A percentile compares a stretch with the other conserved stretches of the same genome.
These are phyloP conservation scores for Leishmania braziliensis DNA, from an alignment of 208 protist species.

Conservation along the genomic window DNA sequence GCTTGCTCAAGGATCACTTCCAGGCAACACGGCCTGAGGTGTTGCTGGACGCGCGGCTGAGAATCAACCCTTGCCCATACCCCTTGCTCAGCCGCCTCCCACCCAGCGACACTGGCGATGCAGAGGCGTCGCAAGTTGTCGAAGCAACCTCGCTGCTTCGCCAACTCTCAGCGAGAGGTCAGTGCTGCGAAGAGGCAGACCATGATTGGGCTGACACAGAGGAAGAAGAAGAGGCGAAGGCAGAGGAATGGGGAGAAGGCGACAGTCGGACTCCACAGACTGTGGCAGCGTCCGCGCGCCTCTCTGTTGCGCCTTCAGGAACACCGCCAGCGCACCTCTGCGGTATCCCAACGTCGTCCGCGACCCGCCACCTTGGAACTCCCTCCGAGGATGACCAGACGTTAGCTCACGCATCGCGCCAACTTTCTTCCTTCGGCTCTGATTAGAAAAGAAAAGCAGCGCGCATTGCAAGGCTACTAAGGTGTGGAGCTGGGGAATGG, in stretches of 20 bases:
- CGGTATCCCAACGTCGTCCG: constrained; percentile 14
- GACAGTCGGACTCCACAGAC: not conserved
- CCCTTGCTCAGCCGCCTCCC: not conserved
- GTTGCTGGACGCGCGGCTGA: constrained; percentile 14
- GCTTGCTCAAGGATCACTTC: constrained; percentile 31
- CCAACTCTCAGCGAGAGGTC: not conserved
- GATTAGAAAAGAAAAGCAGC: not conserved
- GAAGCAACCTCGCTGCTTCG: not conserved
- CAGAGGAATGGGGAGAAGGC: not conserved
- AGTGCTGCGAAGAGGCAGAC: constrained; percentile 7
- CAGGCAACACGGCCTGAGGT: constrained; percentile 20
- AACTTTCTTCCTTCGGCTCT: not conserved
- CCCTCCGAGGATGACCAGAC: not conserved
- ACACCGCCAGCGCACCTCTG: constrained; percentile 41
- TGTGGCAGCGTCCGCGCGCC: not conserved
- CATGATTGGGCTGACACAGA: constrained; percentile 20
- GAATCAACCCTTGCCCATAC: not conserved
- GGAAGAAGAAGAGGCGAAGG: constrained; percentile 8
- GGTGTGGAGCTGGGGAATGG: not conserved
- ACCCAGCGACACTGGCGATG: not conserved
- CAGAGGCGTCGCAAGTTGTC: not conserved
- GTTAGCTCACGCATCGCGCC: not conserved
- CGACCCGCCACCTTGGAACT: constrained; percentile 1
- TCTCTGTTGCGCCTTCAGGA: not conserved
- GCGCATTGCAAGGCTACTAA: not conserved